A percentile compares a stretch with the other conserved stretches of the same genome.
Evolutionary conservation across 2,329 filamentous ascomycete species (phyloP).

Genomic region (Cadophora malorum): DNA sequence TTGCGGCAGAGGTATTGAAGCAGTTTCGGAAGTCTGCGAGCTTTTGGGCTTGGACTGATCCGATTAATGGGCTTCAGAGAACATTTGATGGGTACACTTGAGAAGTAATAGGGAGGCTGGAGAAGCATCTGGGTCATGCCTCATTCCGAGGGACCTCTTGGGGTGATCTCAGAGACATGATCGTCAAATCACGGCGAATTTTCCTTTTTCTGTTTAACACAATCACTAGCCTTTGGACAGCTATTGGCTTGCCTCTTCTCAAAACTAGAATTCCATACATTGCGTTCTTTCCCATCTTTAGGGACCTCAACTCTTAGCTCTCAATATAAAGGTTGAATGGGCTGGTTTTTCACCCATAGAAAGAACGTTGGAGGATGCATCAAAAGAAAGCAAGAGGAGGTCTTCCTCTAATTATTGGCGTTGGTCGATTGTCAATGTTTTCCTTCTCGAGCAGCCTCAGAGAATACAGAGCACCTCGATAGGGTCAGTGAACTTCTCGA

Average conservation of each 20-base stretch:
- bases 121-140: no score
- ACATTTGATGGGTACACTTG: background rate
- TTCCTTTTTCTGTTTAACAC: background rate
- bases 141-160: no score
- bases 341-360: background rate
- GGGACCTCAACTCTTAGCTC: background rate
- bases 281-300: background rate
- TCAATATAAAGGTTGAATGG: background rate
- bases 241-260: background rate
- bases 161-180: background rate
- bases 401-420: background rate
- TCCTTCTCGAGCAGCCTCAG: background rate
- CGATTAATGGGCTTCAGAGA: slow-evolving; percentile 13
- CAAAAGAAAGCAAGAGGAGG: background rate
- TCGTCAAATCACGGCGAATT: background rate
- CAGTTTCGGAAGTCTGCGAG: slow-evolving; percentile 4
- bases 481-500: background rate
- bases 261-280: background rate
- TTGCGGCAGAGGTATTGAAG: slow-evolving; percentile 9
- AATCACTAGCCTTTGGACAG: background rate
- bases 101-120: background rate
- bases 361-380: background rate
- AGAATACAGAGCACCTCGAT: background rate
- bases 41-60: slow-evolving; percentile 12
- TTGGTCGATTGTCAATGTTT: background rate